A percentile compares a stretch with the other conserved stretches of the same genome.
phyloP scores from a whole-genome alignment of 2,329 filamentous ascomycete genomes.

The Catunica adiposa region DNA sequence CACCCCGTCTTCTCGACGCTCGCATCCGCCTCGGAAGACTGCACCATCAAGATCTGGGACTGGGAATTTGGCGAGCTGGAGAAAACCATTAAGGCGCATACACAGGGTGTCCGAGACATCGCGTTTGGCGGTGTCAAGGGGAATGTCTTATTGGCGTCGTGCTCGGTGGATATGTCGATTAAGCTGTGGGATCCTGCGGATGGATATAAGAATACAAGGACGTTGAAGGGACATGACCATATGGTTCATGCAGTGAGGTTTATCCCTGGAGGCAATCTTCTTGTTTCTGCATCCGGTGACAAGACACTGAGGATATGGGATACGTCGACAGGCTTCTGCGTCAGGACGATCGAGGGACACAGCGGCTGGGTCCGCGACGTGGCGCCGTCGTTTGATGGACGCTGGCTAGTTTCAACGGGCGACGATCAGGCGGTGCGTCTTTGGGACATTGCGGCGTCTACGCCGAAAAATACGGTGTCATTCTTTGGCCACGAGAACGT shows the following conservation, averaged over 20 bases:
- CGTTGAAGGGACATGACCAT: conserved; percentile 80
- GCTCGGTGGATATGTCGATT: conserved; percentile 79
- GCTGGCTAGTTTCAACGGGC: conserved; percentile 66
- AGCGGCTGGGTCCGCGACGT: conserved; percentile 86
- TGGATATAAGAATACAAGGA: conserved; percentile 90
- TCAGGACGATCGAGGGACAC: conserved; percentile 78
- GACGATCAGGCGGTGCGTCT: conserved; percentile 67
- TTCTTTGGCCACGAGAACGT: conserved; percentile 76
- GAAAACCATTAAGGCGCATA: conserved; percentile 80
- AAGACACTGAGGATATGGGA: conserved; percentile 82
- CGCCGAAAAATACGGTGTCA: conserved; percentile 58
- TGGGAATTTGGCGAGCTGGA: conserved; percentile 89
- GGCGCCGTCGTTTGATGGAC: conserved; percentile 63
- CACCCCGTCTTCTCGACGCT: conserved; percentile 83
- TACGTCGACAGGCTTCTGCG: conserved; percentile 77
- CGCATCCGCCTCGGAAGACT: conserved; percentile 81
- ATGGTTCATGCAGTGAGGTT: conserved; percentile 80
- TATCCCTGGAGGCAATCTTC: conserved; percentile 69
- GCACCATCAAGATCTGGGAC: conserved; percentile 93
- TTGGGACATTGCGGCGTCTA: conserved; percentile 59
- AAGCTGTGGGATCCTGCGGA: conserved; percentile 88
- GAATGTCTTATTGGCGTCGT: conserved; percentile 52
- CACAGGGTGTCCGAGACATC: conserved; percentile 70
- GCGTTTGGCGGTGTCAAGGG: conserved; percentile 79
- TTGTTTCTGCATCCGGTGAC: conserved; percentile 76